These are phyloP conservation scores for Paulownia fortunei DNA, from an alignment of 257 asterid species.

Conservation along the genomic window DNA sequence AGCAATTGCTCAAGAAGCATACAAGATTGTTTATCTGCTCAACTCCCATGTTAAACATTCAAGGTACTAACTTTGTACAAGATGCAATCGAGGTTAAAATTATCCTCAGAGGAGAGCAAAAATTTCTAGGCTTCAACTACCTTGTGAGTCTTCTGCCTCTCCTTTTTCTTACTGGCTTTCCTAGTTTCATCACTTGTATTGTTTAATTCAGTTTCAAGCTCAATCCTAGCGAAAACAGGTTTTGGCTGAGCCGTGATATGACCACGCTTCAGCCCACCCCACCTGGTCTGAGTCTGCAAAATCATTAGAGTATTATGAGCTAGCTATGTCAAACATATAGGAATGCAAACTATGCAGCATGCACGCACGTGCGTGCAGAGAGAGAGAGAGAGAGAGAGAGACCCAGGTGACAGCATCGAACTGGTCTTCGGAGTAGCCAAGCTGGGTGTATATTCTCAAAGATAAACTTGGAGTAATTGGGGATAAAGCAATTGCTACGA, in stretches of 20 bases:
- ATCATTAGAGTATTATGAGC: conserved; percentile 20
- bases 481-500: conserved; percentile 77
- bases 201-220: conserved; percentile 49
- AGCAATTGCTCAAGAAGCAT: no score
- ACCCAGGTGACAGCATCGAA: conserved; percentile 82
- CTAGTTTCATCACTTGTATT: conserved; percentile 49
- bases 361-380: neutral
- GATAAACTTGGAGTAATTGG: conserved; percentile 84
- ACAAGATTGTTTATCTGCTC: conserved; percentile 17
- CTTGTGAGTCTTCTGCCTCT: conserved; percentile 45
- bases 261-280: conserved; percentile 93
- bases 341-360: neutral
- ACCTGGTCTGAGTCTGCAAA: conserved; percentile 71
- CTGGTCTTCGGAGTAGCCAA: conserved; percentile 82
- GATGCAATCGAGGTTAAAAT: neutral
- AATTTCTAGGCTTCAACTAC: conserved; percentile 61
- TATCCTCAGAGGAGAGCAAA: conserved; percentile 2
- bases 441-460: conserved; percentile 78
- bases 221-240: conserved; percentile 87
- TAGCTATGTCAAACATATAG: neutral
- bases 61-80: conserved; percentile 18
- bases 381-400: conserved; percentile 37
- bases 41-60: conserved; percentile 7
- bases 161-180: conserved; percentile 52
- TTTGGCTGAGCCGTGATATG: conserved; percentile 71